Conservation (phyloP, 2,329 filamentous ascomycete genomes). For the Exophiala phaeomuriformis region DNA sequence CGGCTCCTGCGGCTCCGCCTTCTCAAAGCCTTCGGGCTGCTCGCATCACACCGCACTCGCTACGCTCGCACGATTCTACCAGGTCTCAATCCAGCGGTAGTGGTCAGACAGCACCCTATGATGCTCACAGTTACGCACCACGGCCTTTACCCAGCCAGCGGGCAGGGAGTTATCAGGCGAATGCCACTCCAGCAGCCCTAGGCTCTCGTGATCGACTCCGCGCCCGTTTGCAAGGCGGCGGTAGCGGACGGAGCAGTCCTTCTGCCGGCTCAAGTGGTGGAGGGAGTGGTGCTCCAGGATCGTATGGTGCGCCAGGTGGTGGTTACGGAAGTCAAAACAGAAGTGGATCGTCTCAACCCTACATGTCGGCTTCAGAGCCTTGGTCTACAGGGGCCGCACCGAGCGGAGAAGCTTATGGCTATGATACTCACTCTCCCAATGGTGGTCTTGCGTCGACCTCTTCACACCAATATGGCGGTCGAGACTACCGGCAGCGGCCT, state of each 20-base stretch:
- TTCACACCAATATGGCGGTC: slow-evolving; percentile 12
- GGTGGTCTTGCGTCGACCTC: slow-evolving; percentile 12
- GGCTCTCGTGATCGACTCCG: slow-evolving; percentile 57
- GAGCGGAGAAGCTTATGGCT: slow-evolving; percentile 17
- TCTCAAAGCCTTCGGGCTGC: slow-evolving; percentile 23
- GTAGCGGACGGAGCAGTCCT: slow-evolving; percentile 24
- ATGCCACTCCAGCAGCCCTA: slow-evolving; percentile 32
- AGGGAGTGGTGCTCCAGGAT: slow-evolving; percentile 9
- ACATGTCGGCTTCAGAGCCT: slow-evolving; percentile 26
- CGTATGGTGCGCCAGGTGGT: slow-evolving; percentile 13
- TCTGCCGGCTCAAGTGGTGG: slow-evolving; percentile 13
- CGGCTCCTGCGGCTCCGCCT: slow-evolving; percentile 27
- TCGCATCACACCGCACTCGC: slow-evolving; percentile 30
- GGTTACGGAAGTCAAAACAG: slow-evolving; percentile 7
- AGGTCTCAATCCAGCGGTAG: slow-evolving; percentile 15
- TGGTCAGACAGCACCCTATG: slow-evolving; percentile 8
- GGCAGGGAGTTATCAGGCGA: slow-evolving; percentile 64
- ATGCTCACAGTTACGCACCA: slow-evolving; percentile 32
- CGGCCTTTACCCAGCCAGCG: slow-evolving; percentile 65
- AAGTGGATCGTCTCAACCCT: slow-evolving; percentile 19
- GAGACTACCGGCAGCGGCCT: slow-evolving; percentile 22
- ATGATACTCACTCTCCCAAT: slow-evolving; percentile 10
- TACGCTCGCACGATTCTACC: slow-evolving; percentile 18
- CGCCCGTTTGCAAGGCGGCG: slow-evolving; percentile 66
- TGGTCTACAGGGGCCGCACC: slow-evolving; percentile 16